These are phyloP conservation scores for Carex kokanica DNA, from an alignment of 176 grass and related monocot genomes.

Conservation along the genomic window DNA sequence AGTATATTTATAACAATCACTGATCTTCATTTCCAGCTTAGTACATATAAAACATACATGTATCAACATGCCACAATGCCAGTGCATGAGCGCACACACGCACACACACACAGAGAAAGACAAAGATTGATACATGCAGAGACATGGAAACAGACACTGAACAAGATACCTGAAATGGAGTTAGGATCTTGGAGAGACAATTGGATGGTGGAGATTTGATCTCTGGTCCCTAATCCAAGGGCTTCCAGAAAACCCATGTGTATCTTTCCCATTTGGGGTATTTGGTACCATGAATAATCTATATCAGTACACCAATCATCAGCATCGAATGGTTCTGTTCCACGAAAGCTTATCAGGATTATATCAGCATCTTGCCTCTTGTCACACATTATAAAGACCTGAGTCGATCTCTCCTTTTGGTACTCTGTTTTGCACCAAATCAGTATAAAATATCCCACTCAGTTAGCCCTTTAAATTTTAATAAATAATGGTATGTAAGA, in stretches of 20 bases:
- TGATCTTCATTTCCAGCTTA: background rate
- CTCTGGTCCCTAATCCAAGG: slow-evolving; percentile 55
- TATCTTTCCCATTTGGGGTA: slow-evolving; percentile 66
- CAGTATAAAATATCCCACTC: background rate
- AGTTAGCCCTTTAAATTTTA: background rate
- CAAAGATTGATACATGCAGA: background rate
- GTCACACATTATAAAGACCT: slow-evolving; percentile 73
- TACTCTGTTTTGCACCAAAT: slow-evolving; percentile 48
- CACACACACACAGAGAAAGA: background rate
- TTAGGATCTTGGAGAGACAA: slow-evolving; percentile 5
- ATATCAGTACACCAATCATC: slow-evolving; percentile 84
- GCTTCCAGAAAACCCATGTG: slow-evolving; percentile 90
- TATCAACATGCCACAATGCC: background rate
- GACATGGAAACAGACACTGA: background rate
- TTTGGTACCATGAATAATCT: slow-evolving; percentile 59
- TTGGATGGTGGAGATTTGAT: slow-evolving; percentile 16
- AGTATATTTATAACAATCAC: background rate
- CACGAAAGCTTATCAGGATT: slow-evolving; percentile 54
- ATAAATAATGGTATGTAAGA: background rate
- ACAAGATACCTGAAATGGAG: background rate
- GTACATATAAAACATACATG: background rate
- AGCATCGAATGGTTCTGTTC: slow-evolving; percentile 82
- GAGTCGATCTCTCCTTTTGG: slow-evolving; percentile 41
- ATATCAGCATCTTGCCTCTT: slow-evolving; percentile 33
- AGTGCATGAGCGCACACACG: background rate